phyloP scores from a whole-genome alignment of 2,329 filamentous ascomycete species.

The Scolecobasidium constrictum region DNA sequence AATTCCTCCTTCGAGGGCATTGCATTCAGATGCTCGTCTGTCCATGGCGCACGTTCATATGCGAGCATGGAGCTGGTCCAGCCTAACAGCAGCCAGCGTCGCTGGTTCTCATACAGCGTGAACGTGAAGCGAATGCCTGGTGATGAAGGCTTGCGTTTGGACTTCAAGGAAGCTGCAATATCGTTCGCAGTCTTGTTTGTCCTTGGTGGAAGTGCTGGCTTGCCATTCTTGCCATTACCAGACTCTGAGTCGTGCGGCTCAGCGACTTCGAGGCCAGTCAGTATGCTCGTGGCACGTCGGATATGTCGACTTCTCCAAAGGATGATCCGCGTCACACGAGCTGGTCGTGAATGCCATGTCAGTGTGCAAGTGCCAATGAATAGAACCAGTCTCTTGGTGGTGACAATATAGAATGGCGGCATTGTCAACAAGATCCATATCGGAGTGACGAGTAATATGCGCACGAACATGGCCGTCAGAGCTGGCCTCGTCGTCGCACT shows the following conservation, averaged over 20 bases:
- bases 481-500: slow-evolving; percentile 85
- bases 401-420: slow-evolving; percentile 75
- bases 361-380: slow-evolving; percentile 75
- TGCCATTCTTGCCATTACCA: slow-evolving; percentile 17
- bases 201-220: slow-evolving; percentile 27
- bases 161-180: slow-evolving; percentile 33
- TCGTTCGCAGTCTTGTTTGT: slow-evolving; percentile 35
- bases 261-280: slow-evolving; percentile 73
- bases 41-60: slow-evolving; percentile 86
- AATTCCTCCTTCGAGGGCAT: slow-evolving; percentile 67
- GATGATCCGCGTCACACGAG: slow-evolving; percentile 72
- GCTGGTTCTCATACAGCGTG: slow-evolving; percentile 90
- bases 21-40: slow-evolving; percentile 84
- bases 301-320: slow-evolving; percentile 80
- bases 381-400: slow-evolving; percentile 74
- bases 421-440: slow-evolving; percentile 78
- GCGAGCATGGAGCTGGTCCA: slow-evolving; percentile 90
- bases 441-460: slow-evolving; percentile 78
- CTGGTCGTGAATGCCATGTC: slow-evolving; percentile 85
- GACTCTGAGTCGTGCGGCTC: slow-evolving; percentile 16
- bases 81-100: slow-evolving; percentile 86
- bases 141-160: slow-evolving; percentile 35
- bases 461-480: slow-evolving; percentile 77
- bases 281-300: slow-evolving; percentile 54
- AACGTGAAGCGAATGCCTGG: slow-evolving; percentile 93